Percentiles rank a stretch among this genome's conserved stretches.
Conservation (phyloP, 2,329 filamentous ascomycete species). For the Fusarium napiforme region DNA sequence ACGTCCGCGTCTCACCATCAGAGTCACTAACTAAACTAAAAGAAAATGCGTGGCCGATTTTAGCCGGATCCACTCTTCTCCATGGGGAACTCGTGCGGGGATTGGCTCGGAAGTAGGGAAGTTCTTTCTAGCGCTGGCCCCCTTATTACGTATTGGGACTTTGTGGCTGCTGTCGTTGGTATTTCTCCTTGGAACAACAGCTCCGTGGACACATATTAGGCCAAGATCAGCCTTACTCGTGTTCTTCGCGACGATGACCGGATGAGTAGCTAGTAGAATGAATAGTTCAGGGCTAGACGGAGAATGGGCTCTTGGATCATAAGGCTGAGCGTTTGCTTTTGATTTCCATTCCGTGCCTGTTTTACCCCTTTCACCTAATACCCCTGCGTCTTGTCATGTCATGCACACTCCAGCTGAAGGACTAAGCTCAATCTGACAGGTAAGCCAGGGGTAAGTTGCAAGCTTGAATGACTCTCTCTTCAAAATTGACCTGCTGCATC, state of each 20-base stretch:
- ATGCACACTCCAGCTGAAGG: conserved; percentile 3
- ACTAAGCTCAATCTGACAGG: conserved; percentile 4
- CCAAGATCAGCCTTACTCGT: background rate
- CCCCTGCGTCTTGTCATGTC: background rate
- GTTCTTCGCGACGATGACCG: background rate
- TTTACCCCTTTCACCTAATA: background rate
- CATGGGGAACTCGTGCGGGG: conserved; percentile 30
- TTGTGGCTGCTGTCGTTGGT: background rate
- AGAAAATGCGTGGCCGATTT: background rate
- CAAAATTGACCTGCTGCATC: background rate
- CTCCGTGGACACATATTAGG: background rate
- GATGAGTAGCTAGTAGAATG: background rate
- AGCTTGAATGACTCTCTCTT: background rate
- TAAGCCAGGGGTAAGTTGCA: background rate
- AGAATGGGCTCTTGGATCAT: background rate
- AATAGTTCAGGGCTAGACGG: background rate
- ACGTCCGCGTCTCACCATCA: conserved; percentile 10
- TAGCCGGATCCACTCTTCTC: conserved; percentile 20
- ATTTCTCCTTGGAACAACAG: background rate
- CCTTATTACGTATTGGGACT: conserved; percentile 18
- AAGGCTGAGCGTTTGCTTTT: conserved; percentile 7
- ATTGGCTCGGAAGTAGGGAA: conserved; percentile 18
- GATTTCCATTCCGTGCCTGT: background rate
- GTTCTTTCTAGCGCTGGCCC: background rate
- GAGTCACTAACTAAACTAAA: background rate